Evolutionary conservation across 805 yeast genomes (phyloP).

Genomic region (Yarrowia deformans): DNA sequence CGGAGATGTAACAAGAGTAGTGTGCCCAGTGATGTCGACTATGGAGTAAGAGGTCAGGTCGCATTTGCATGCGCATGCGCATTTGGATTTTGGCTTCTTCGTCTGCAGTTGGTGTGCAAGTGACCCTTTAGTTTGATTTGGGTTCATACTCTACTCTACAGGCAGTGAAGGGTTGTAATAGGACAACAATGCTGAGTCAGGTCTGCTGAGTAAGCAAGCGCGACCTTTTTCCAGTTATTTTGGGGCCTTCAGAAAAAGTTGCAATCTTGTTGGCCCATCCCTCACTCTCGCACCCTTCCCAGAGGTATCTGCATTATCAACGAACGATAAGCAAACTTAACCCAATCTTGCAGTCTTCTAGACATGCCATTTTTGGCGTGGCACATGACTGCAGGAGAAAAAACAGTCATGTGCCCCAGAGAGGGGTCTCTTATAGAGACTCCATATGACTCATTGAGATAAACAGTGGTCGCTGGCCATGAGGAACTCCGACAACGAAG

Average conservation of each 20-base stretch:
- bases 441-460: too few relatives aligned
- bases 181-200: background rate
- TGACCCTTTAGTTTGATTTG: constrained; percentile 11
- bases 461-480: too few relatives aligned
- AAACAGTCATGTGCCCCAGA: background rate
- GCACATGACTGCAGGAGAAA: constrained; percentile 34
- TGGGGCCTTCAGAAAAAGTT: background rate
- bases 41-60: constrained; percentile 15
- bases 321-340: constrained; percentile 36
- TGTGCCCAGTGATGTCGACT: constrained; percentile 12
- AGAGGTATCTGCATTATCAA: constrained; percentile 29
- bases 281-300: background rate
- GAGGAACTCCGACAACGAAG: too few relatives aligned
- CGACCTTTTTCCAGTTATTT: too few relatives aligned
- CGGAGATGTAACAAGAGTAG: background rate
- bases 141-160: constrained; percentile 1
- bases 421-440: background rate
- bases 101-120: constrained; percentile 14
- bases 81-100: constrained; percentile 13
- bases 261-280: too few relatives aligned
- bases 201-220: background rate
- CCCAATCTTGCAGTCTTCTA: constrained; percentile 11
- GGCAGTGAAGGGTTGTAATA: background rate
- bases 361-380: background rate
- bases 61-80: constrained; percentile 30